Conservation (phyloP, 2,329 filamentous ascomycete genomes). For the Phialophora chinensis region DNA sequence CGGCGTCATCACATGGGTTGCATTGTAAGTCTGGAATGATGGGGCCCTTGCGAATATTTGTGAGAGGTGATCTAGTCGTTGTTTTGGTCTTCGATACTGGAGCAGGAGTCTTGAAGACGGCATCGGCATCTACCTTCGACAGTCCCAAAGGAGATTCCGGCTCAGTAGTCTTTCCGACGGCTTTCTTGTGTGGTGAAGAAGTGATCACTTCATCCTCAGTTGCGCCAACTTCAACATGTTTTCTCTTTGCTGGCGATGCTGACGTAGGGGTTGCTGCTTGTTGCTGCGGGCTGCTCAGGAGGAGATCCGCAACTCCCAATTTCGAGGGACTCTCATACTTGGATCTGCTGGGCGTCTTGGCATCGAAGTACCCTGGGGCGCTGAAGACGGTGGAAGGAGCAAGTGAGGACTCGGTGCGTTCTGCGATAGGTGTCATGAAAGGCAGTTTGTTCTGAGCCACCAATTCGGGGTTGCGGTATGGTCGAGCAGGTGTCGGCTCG, state of each 20-base stretch:
- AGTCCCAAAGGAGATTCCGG: neutral
- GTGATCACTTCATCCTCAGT: conserved; percentile 25
- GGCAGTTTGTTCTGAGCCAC: conserved; percentile 88
- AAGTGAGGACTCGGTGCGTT: conserved; percentile 89
- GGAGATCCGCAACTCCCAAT: conserved; percentile 53
- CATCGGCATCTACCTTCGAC: conserved; percentile 16
- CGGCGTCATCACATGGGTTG: conserved; percentile 81
- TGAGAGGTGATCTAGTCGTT: conserved; percentile 34
- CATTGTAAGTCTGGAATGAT: conserved; percentile 83
- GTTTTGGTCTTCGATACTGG: conserved; percentile 40
- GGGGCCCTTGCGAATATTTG: conserved; percentile 58
- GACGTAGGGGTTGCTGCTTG: conserved; percentile 56
- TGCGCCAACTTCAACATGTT: conserved; percentile 20
- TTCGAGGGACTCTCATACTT: conserved; percentile 42
- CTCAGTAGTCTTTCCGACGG: neutral
- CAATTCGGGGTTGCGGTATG: conserved; percentile 79
- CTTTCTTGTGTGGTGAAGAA: conserved; percentile 27
- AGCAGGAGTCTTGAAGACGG: conserved; percentile 26
- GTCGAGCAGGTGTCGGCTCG: conserved; percentile 71
- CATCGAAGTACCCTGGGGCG: conserved; percentile 65
- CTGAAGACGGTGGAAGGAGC: conserved; percentile 66
- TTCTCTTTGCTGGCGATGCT: conserved; percentile 29
- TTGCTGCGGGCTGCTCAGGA: conserved; percentile 69
- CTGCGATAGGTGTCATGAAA: conserved; percentile 98
- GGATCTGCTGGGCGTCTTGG: conserved; percentile 78